Conservation (phyloP, 1,139 yeast genomes). For the Scheffersomyces parashehatae region DNA sequence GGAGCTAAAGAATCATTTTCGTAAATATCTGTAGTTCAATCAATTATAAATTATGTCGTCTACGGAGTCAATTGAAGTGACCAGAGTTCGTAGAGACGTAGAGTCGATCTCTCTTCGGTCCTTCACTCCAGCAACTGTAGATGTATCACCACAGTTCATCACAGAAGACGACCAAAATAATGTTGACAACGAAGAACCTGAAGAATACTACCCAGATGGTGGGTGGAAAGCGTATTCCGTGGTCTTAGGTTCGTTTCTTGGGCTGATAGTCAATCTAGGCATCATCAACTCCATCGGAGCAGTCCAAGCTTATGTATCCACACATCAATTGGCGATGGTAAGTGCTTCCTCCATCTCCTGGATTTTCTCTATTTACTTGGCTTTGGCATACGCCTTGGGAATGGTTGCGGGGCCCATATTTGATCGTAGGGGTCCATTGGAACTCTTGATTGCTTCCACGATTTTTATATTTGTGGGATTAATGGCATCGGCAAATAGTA, state of each 20-base stretch:
- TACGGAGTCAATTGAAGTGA: not conserved
- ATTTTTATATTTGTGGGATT: slow-evolving; percentile 47
- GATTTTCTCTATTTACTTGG: slow-evolving; percentile 15
- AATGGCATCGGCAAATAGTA: slow-evolving; percentile 52
- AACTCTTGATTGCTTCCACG: slow-evolving; percentile 46
- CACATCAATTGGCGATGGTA: slow-evolving; percentile 23
- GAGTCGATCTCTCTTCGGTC: too few relatives aligned
- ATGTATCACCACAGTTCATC: too few relatives aligned
- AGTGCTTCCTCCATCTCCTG: slow-evolving; percentile 4
- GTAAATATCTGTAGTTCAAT: too few relatives aligned
- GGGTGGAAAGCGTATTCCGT: slow-evolving; percentile 27
- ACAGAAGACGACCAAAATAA: too few relatives aligned
- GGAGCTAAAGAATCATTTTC: too few relatives aligned
- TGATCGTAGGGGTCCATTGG: slow-evolving; percentile 49
- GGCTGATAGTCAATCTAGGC: slow-evolving; percentile 27
- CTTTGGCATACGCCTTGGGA: slow-evolving; percentile 12
- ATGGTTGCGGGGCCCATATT: slow-evolving; percentile 37
- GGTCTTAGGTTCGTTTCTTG: slow-evolving; percentile 30
- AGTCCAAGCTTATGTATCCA: slow-evolving; percentile 28
- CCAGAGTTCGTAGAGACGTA: not conserved
- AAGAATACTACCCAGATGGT: slow-evolving; percentile 15
- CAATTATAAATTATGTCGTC: not conserved
- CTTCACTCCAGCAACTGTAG: too few relatives aligned
- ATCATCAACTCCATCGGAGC: slow-evolving; percentile 30
- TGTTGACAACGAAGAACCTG: not conserved